phyloP scores from a whole-genome alignment of 441 rosid genomes.

The Hura crepitans region DNA sequence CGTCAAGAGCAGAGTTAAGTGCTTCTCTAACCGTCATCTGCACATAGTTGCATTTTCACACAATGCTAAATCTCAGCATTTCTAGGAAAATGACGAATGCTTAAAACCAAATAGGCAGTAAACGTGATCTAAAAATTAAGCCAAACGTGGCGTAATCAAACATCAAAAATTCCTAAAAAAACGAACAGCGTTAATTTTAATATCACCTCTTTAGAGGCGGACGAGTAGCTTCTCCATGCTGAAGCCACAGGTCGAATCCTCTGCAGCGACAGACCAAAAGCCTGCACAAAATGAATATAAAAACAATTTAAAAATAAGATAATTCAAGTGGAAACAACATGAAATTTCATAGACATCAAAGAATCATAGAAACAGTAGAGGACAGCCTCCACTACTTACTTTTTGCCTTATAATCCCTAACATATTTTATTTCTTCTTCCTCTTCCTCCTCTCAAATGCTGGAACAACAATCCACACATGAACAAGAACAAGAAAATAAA shows the following conservation, averaged over 20 bases:
- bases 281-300: constrained; percentile 23
- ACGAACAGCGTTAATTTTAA: no score
- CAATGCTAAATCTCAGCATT: background rate
- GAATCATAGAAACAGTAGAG: constrained; percentile 31
- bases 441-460: constrained; percentile 13
- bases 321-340: background rate
- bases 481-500: no score
- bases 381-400: constrained; percentile 34
- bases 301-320: background rate
- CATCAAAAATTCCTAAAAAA: no score
- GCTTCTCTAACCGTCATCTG: constrained; percentile 71
- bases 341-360: background rate
- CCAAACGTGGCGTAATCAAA: no score
- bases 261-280: constrained; percentile 30
- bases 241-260: constrained; percentile 32
- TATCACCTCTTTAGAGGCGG: no score
- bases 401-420: constrained; percentile 45
- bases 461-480: constrained; percentile 16
- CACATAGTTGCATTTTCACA: background rate
- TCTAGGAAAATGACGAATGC: background rate
- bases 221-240: constrained; percentile 40
- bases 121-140: no score
- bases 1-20: constrained; percentile 69
- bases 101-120: background rate
- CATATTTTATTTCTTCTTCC: constrained; percentile 33